Conservation (phyloP, 805 yeast species). For the Candida koratica region DNA sequence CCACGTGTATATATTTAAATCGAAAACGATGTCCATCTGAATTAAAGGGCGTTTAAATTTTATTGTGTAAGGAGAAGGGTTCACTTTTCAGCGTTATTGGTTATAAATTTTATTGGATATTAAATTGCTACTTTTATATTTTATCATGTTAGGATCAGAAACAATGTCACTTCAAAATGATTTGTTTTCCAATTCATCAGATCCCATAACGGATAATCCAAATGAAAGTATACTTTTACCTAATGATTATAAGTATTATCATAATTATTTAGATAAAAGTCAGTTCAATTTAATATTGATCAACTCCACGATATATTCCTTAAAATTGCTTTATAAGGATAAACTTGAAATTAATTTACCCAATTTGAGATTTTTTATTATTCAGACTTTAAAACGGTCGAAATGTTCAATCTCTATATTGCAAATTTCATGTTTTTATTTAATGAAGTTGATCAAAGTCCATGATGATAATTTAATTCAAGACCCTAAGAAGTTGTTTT, state of each 20-base stretch:
- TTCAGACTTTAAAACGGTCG: conserved; percentile 31
- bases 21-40: not conserved
- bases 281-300: conserved; percentile 40
- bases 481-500: conserved; percentile 59
- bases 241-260: conserved; percentile 38
- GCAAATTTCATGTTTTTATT: conserved; percentile 63
- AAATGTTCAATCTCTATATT: conserved; percentile 55
- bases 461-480: conserved; percentile 14
- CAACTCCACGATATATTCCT: conserved; percentile 33
- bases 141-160: not conserved
- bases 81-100: conserved; percentile 4
- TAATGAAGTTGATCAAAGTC: conserved; percentile 43
- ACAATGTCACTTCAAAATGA: conserved; percentile 5
- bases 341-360: conserved; percentile 16
- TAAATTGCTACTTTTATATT: not conserved
- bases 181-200: conserved; percentile 3
- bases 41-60: conserved; percentile 2
- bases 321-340: conserved; percentile 30
- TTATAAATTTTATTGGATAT: conserved; percentile 2
- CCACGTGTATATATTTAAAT: conserved; percentile 5
- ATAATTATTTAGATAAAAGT: conserved; percentile 34
- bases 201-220: conserved; percentile 5
- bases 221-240: conserved; percentile 18
- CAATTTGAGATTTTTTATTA: conserved; percentile 42
- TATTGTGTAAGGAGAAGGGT: too few species aligned